phyloP scores from a whole-genome alignment of 2,329 filamentous ascomycete species.

The Albophoma yamanashiensis region DNA sequence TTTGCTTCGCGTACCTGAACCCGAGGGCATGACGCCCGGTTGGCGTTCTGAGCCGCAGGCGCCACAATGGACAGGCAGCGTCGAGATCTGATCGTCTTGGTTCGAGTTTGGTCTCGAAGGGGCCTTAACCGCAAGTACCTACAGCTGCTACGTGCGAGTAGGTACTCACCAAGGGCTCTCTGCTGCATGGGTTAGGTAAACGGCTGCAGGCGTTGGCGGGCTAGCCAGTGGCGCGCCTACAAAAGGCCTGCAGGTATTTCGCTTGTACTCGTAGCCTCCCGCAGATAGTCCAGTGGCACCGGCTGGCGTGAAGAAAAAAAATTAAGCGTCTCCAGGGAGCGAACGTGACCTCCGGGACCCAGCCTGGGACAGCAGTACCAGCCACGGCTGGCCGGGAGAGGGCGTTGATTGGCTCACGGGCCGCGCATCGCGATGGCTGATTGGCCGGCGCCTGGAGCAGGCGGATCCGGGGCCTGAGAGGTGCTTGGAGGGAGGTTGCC shows the following conservation, averaged over 20 bases:
- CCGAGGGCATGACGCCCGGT: background rate
- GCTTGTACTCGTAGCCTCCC: too few species aligned
- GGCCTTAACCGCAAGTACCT: too few species aligned
- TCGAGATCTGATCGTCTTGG: background rate
- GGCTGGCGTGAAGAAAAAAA: background rate
- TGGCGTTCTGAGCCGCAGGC: background rate
- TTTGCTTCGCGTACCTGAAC: background rate
- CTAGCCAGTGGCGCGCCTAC: background rate
- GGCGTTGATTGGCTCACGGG: constrained; percentile 6
- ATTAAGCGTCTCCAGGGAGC: background rate
- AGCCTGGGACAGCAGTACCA: background rate
- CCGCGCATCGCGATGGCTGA: background rate
- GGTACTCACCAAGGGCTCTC: background rate
- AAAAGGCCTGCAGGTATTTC: background rate
- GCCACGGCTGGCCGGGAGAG: constrained; percentile 4
- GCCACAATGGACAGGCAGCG: background rate
- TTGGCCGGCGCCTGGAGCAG: background rate
- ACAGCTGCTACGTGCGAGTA: background rate
- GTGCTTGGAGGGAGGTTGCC: background rate
- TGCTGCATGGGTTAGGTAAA: constrained; percentile 2
- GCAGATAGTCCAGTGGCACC: background rate
- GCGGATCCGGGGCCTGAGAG: background rate
- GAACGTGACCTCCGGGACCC: background rate
- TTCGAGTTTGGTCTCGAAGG: background rate
- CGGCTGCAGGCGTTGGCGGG: background rate